Evolutionary conservation across 164 flowering plant species (phyloP).

Genomic region (Dillenia suffruticosa): DNA sequence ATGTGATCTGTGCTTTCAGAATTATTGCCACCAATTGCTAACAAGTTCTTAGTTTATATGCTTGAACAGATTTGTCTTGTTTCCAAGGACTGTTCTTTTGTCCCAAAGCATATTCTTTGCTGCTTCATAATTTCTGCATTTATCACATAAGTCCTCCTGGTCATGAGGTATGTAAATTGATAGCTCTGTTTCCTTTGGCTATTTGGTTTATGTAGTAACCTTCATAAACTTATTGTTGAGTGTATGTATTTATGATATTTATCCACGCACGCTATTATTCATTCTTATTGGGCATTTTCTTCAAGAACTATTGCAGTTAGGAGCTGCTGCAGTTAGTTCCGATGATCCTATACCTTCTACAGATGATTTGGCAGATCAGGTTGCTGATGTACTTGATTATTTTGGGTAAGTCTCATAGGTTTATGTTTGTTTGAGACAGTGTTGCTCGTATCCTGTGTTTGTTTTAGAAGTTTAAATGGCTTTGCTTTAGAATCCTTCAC

Average conservation of each 20-base stretch:
- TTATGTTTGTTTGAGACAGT: too few species aligned
- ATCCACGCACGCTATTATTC: conserved; percentile 8
- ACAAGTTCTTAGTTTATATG: too few species aligned
- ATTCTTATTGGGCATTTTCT: conserved; percentile 17
- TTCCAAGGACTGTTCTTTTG: conserved; percentile 28
- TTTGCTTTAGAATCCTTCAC: too few species aligned
- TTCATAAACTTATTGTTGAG: too few species aligned
- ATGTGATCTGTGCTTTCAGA: too few species aligned
- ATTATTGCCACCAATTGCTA: too few species aligned
- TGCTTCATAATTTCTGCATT: conserved; percentile 28
- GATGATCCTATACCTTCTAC: conserved; percentile 45
- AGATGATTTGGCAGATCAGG: conserved; percentile 66
- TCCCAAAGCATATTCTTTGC: conserved; percentile 21
- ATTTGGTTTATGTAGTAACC: too few species aligned
- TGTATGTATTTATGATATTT: too few species aligned
- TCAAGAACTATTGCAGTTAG: conserved; percentile 60
- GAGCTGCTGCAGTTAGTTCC: conserved; percentile 48
- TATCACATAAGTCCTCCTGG: conserved; percentile 26
- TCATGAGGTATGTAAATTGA: conserved; percentile 20
- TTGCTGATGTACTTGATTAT: conserved; percentile 57
- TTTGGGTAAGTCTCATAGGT: conserved; percentile 20
- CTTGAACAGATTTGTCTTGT: conserved; percentile 21
- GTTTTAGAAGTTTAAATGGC: too few species aligned
- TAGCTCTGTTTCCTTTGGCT: too few species aligned
- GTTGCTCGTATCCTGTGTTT: too few species aligned